These are phyloP conservation scores for Paramyrothecium sp. DNA, from an alignment of 2,329 filamentous ascomycete genomes.

Conservation along the genomic window DNA sequence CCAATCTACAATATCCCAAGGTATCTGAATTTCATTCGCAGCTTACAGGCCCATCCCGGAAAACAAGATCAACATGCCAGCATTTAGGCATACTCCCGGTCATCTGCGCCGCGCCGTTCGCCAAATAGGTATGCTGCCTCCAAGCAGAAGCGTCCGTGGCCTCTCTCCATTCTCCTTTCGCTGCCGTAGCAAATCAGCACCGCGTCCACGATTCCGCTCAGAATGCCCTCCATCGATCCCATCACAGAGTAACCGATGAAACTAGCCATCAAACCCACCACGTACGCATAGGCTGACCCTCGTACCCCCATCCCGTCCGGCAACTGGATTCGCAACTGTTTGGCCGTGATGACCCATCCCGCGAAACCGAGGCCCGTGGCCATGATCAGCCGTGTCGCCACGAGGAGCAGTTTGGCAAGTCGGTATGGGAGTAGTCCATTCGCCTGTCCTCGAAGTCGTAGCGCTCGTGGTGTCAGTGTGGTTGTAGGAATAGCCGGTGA, in stretches of 20 bases:
- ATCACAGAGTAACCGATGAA: slow-evolving; percentile 95
- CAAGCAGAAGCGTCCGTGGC: slow-evolving; percentile 78
- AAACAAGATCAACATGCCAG: background rate
- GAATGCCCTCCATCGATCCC: slow-evolving; percentile 84
- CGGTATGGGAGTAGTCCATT: slow-evolving; percentile 78
- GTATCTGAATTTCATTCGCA: background rate
- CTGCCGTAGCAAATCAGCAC: slow-evolving; percentile 93
- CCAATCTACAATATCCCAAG: background rate
- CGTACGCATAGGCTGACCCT: slow-evolving; percentile 90
- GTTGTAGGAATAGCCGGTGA: slow-evolving; percentile 72
- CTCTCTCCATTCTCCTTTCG: slow-evolving; percentile 69
- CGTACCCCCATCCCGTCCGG: slow-evolving; percentile 55
- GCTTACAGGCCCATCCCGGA: background rate
- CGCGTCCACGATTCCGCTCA: slow-evolving; percentile 84
- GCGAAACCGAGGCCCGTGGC: slow-evolving; percentile 86
- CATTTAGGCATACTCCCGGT: slow-evolving; percentile 21
- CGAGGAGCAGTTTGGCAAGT: slow-evolving; percentile 85
- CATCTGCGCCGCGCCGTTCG: slow-evolving; percentile 42
- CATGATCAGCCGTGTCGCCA: slow-evolving; percentile 89
- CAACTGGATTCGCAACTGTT: slow-evolving; percentile 64
- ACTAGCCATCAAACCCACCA: slow-evolving; percentile 87
- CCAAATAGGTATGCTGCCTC: slow-evolving; percentile 90
- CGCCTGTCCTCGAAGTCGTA: slow-evolving; percentile 39
- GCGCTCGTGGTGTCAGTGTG: slow-evolving; percentile 59
- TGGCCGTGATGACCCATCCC: slow-evolving; percentile 93